Evolutionary conservation across 257 asterid genomes (phyloP), one percentile per base, ranked within the genome.

Genomic region (Mitragyna speciosa): DNA sequence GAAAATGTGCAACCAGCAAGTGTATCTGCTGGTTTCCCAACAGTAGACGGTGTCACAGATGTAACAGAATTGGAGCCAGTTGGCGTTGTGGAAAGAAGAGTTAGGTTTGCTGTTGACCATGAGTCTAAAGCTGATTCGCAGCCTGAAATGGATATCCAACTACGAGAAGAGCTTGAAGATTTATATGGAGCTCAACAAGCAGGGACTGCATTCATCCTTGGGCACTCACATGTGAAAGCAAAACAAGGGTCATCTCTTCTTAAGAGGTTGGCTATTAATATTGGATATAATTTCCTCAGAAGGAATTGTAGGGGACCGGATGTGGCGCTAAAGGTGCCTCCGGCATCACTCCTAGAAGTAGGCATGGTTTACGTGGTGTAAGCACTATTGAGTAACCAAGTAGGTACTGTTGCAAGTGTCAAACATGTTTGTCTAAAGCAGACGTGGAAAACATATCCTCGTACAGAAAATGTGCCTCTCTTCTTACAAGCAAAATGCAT

Each of bases 341-440:
- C 99, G 28, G 99, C 98, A 4, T 95, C 99, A 14, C 96, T 95
- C 11, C 90, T 95, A 76, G 97, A 95, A 86, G 99, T 95, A 77
- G 98, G 99, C 39, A 95, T 95, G 99, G 93, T 93, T 79, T 95
- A 95, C 76, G 80, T 95, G 76, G 98, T 95, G 58, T 95, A 56
- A 85, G 78, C 72, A 26, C 61, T 16, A 20, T 20, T 4, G 65
- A 78, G 83, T 72, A 75, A 77, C n/a, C n/a, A 5, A 48, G 36
- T 41, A 56, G 43, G 78, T 73, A 16, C 12, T 54, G 26, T 66
- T 66, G 56, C 77, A 24, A 20, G 77, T 77, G 28, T 54, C 51
- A 48, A 68, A 47, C 48, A 36, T 16, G 15, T 64, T 66, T 77
- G 9, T 68, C 70, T 66, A 17, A 51, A 31, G 61, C 58, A 36